Evolutionary conservation across 1,284 basidiomycete species (phyloP), one percentile per base, ranked within the genome.

Genomic region (Rhodotorula sp.): DNA sequence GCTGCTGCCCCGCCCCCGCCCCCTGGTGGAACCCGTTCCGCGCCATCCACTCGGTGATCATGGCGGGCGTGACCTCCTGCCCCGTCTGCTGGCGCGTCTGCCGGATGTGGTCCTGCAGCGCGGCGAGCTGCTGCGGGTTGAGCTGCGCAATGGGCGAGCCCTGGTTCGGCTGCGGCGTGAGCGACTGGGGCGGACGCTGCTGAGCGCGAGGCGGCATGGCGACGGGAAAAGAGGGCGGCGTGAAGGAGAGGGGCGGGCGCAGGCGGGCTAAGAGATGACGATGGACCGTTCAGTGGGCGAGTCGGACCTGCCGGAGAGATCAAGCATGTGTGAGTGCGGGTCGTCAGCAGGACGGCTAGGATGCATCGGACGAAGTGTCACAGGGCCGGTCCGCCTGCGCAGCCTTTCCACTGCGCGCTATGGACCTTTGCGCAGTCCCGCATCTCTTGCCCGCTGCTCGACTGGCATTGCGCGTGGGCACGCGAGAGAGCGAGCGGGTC

Each of bases 81-180:
- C 74, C 74, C n/a, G 74, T 75, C 52, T 56, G 56, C 23, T 45
- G 50, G 41, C 69, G 56, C 9, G 64, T 67, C 21, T 66, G 53
- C 19, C 74, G 74, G 27, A 75, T 68, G 61, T 73, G 66, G 17
- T 73, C 71, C 52, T 75, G 74, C 16, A 75, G 64, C 25, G 66
- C 69, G 17, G 66, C 57, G 42, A 75, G 61, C 53, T 75, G 74
- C 48, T 67, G 66, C 17, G 71, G 66, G 59, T 64, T 73, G 44
- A 75, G 61, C 44, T 73, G 72, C 19, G 62, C 60, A 59, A 72
- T 59, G 1, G 70, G 70, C 13, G 62, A 56, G 52, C 46, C 42
- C 48, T 53, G 61, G 10, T 25, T 45, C 14, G 59, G 59, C 23
- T 45, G 55, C 16, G 59, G 52, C 19, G 68, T 60, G 60, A 66